Evolutionary conservation across 2,329 filamentous ascomycete species (phyloP), one percentile per base, ranked within the genome.

Genomic region (Trichoderma atrobrunneum): DNA sequence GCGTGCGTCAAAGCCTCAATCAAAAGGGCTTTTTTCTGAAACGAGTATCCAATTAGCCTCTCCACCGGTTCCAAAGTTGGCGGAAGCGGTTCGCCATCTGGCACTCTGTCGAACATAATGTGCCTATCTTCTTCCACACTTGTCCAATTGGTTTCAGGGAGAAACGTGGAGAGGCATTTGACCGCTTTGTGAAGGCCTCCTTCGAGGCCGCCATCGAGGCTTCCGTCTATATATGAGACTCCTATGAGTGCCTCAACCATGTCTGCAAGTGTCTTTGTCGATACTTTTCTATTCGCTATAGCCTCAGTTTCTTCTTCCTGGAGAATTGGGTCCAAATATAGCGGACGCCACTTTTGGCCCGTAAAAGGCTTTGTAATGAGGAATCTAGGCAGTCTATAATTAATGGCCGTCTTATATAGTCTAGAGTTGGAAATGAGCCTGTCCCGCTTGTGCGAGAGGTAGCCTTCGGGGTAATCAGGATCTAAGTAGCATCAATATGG

Each of bases 211-310:
- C 39, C 39, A 43, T 82, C 62, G 16, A 92, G 82, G 0, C 92
- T 92, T 1, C 93, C 92, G 67, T 93, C 88, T 1, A 92, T 73
- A 76, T 88, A 94, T 0, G 92, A 88, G 1, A 90, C 92, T 1
- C 94, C 95, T 24, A 98, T 91, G 0, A 98, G 84, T 0, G 95
- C 89, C 74, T 98, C 95, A 0, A 97, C 87, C 0, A 98, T 91
- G 77, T 98, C 95, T 4, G 95, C 95, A 8, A 98, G 86, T 0
- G 89, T 89, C 79, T 98, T 98, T 1, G 90, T 92, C 0, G 93
- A 92, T 36, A 94, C 78, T 16, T 79, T 77, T 7, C 85, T 81
- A 39, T 43, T 26, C 7, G 66, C 43, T 1, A 28, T n/a, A 61
- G 73, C 11, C 10, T 11, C 18, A 3, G n/a, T 7, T 7, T 24